Conservation (phyloP, 202 grass and related monocot species). For the Bolboschoenoplectus hybrid region DNA sequence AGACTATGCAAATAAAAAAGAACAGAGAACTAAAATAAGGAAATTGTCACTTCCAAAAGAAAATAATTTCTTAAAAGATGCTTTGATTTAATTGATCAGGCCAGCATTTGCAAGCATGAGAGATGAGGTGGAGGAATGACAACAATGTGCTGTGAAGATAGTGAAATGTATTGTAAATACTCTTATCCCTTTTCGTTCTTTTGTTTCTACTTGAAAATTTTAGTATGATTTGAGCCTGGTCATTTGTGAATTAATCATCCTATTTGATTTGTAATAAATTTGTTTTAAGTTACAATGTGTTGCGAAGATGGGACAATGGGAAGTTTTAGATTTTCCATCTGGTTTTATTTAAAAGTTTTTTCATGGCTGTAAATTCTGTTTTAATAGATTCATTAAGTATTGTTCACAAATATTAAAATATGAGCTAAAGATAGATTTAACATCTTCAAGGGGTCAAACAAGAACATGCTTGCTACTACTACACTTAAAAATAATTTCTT, state of each 20-base stretch:
- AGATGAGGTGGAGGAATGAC: not conserved
- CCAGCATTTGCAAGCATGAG: not conserved
- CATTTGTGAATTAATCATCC: constrained; percentile 3
- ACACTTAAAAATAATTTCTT: not conserved
- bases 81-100: not conserved
- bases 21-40: not conserved
- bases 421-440: not conserved
- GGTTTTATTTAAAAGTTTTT: not conserved
- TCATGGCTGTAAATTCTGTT: not conserved
- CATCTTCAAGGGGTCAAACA: not conserved
- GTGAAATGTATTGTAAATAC: not conserved
- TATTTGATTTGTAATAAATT: not conserved
- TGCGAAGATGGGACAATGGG: not conserved
- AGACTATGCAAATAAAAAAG: not conserved
- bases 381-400: not conserved
- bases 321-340: not conserved
- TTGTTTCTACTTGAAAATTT: not conserved
- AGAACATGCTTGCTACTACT: not conserved
- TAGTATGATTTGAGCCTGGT: not conserved
- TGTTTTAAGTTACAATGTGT: not conserved
- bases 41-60: not conserved
- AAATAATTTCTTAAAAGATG: not conserved
- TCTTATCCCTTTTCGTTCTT: not conserved
- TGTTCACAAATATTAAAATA: constrained; percentile 1
- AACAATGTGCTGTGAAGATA: not conserved